Percentiles rank a stretch among this genome's conserved stretches.
phyloP scores from a whole-genome alignment of 2,329 filamentous ascomycete genomes.

The Fusarium tanahbumbuense region DNA sequence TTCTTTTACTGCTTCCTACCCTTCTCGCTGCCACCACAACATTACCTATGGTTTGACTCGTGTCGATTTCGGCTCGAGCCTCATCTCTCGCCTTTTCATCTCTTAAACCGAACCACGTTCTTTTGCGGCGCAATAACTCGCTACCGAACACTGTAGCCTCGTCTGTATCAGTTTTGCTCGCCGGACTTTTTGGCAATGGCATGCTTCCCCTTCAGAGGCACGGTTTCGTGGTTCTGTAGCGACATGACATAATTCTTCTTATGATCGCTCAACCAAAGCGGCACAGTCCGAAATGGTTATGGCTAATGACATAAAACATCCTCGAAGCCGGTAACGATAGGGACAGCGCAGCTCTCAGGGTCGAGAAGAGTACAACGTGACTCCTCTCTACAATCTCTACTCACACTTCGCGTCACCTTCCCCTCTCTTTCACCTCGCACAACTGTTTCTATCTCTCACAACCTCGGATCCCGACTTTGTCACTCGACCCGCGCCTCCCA shows the following conservation, averaged over 20 bases:
- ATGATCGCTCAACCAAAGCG: constrained; percentile 40
- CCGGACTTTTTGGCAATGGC: constrained; percentile 30
- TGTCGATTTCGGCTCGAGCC: constrained; percentile 13
- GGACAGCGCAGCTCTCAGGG: constrained; percentile 37
- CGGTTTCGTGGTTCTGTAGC: constrained; percentile 28
- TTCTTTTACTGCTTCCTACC: constrained; percentile 44
- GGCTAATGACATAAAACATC: constrained; percentile 43
- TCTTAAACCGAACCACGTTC: constrained; percentile 35
- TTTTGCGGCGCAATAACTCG: constrained; percentile 39
- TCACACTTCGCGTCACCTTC: constrained; percentile 42
- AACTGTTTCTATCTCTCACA: constrained; percentile 40
- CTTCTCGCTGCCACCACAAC: constrained; percentile 41
- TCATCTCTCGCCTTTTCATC: constrained; percentile 27
- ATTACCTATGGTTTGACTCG: constrained; percentile 21
- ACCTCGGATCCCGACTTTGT: constrained; percentile 34
- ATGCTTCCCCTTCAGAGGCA: constrained; percentile 33
- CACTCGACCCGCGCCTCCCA: constrained; percentile 39
- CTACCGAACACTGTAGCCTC: constrained; percentile 33
- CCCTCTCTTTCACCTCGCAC: constrained; percentile 42
- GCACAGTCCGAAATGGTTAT: constrained; percentile 38
- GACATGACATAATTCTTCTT: constrained; percentile 38
- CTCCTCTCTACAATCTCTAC: constrained; percentile 47
- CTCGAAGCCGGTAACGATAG: constrained; percentile 38
- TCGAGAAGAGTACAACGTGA: constrained; percentile 47
- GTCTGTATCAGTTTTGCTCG: constrained; percentile 38